A percentile compares a stretch with the other conserved stretches of the same genome.
Conservation (phyloP, 352 stramenopile species). For the Pythium dissimile region DNA sequence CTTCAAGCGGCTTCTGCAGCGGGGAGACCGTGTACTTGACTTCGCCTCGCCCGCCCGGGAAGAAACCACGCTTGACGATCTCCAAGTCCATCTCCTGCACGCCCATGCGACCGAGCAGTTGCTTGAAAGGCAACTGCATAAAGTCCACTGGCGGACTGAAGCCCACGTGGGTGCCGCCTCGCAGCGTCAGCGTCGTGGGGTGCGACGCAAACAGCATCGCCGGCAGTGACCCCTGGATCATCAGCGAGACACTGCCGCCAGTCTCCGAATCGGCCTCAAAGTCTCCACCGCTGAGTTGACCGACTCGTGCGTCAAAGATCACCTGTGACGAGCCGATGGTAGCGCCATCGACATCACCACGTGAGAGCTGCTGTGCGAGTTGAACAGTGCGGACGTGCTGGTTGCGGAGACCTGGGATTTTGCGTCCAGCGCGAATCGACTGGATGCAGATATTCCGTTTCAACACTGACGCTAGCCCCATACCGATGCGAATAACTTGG, state of each 20-base stretch:
- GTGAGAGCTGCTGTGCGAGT: constrained; percentile 39
- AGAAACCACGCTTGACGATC: constrained; percentile 47
- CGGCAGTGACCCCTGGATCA: constrained; percentile 61
- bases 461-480: constrained; percentile 64
- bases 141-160: constrained; percentile 70
- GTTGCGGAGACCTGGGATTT: constrained; percentile 65
- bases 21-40: constrained; percentile 30
- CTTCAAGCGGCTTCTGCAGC: constrained; percentile 13
- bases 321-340: constrained; percentile 48
- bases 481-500: constrained; percentile 84
- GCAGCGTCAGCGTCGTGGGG: constrained; percentile 29
- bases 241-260: constrained; percentile 54
- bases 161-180: constrained; percentile 53
- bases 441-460: constrained; percentile 57
- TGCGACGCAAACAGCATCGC: constrained; percentile 35
- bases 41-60: constrained; percentile 38
- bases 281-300: constrained; percentile 7
- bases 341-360: constrained; percentile 30
- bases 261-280: constrained; percentile 43
- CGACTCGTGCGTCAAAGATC: constrained; percentile 27
- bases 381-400: constrained; percentile 84
- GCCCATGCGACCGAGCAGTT: constrained; percentile 46
- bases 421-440: constrained; percentile 73
- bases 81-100: constrained; percentile 24
- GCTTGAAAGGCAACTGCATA: constrained; percentile 39